Base-by-base conservation (phyloP, 306 rosid species). In the Oemleria cerasiformis region DNA sequence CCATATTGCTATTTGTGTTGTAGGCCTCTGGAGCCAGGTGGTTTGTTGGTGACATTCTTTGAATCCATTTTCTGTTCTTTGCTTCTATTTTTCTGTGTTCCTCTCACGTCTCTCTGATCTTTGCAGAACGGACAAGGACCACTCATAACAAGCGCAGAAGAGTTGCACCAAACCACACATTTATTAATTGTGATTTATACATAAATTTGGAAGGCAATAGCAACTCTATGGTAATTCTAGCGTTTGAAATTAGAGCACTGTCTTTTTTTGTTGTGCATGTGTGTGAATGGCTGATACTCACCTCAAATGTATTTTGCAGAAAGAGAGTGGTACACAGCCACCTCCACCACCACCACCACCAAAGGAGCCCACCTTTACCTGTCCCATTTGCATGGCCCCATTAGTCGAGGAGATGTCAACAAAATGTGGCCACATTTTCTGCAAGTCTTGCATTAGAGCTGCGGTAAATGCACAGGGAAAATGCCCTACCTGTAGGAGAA, bases 371-470 rank as follows among this genome's bases (percentile, higher is more conserved):
- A 84, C 79, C 10, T 86, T 94, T 71, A 85, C 15, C 70, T 94
- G 98, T 53, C 96, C 98, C 63, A 89, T 94, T 78, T 94, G 97
- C 53, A 83, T 86, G 92, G 73, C 71, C 3, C 83, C 83, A 11
- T 44, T 86, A 57, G 80, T 9, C 4, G 97, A 94, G 72, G 95
- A 89, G 71, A 84, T 81, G 79, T 82, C 97, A 1, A 94, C 97
- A 10, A 91, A 71, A 76, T 94, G 98, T 64, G 98, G 98, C 65
- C 98, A 94, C 80, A 94, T 94, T 60, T 94, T 94, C 82, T 94
- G 98, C 57, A 91, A 85, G 82, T 5, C 9, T 1, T 91, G 97
- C 79, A 87, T 94, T 20, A 82, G 57, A 69, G 47, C 78, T 58
- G 96, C 95, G 23, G 56, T 91, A 41, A 6, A 7, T 38, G 60